phyloP scores from a whole-genome alignment of 2,329 filamentous ascomycete genomes.

The Fusarium sp. region DNA sequence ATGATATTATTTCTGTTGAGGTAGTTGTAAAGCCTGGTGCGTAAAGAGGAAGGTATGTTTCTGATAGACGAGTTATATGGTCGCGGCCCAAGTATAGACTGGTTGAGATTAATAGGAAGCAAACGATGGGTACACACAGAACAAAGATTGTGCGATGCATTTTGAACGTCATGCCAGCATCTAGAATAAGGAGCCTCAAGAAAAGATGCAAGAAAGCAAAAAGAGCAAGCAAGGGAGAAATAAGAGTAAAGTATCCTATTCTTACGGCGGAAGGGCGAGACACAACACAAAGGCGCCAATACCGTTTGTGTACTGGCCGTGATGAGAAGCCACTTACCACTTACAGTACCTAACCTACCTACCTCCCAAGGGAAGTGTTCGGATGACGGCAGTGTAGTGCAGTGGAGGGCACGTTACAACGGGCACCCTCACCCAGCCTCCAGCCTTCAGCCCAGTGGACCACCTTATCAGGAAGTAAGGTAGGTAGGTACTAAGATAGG shows the following conservation, averaged over 20 bases:
- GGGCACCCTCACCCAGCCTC: constrained; percentile 20
- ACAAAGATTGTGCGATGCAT: constrained; percentile 42
- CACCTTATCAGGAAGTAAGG: no score
- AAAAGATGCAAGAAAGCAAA: not conserved
- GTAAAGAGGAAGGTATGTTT: constrained; percentile 30
- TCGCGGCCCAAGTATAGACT: constrained; percentile 42
- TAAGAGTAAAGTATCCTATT: constrained; percentile 11
- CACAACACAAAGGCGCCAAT: constrained; percentile 7
- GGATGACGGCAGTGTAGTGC: constrained; percentile 23
- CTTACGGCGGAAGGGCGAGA: constrained; percentile 27
- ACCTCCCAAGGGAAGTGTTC: constrained; percentile 16
- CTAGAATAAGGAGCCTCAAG: not conserved
- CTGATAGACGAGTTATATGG: constrained; percentile 38
- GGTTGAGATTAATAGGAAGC: constrained; percentile 34
- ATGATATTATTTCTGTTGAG: constrained; percentile 1
- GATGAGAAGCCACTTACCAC: not conserved
- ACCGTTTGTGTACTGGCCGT: not conserved
- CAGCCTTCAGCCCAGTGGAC: not conserved
- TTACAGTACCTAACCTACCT: not conserved
- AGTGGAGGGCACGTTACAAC: constrained; percentile 23
- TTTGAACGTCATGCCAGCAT: constrained; percentile 7
- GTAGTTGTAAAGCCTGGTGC: constrained; percentile 5
- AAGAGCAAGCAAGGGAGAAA: not conserved
- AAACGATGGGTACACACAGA: constrained; percentile 34
- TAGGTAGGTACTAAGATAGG: no score